Base-by-base conservation (phyloP, 371 early-diverging fungal genomes). In the Haplosporangium sp. region DNA sequence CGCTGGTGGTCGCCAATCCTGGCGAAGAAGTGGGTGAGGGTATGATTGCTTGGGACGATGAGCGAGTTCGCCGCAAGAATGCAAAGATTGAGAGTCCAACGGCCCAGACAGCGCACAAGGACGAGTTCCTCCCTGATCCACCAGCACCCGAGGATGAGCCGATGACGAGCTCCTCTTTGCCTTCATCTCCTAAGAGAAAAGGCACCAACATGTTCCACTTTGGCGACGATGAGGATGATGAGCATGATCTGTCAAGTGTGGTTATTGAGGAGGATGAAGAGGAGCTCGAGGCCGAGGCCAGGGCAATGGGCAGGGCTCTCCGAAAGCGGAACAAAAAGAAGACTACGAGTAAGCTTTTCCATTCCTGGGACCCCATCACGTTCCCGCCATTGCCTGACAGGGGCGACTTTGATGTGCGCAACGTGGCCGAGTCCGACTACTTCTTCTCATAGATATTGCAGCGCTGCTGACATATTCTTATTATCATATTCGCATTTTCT, bases 341-440 rank as follows among this genome's bases (percentile, higher is more conserved):
- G 62, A 20, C 57, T 1, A 41, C 36, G 40, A 76, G 79, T 43
- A 83, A 81, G 67, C 74, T 83, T 55, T 76, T 83, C 38, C 80
- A 87, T 41, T 76, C 83, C 12, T 95, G 94, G 94, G 88, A 87
- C 6, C 86, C 88, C 37, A 77, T 97, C 53, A 86, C 83, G 41
- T 90, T 97, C 66, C 85, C 90, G 5, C 90, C 90, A 16, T 72
- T 97, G 59, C 98, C 98, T 9, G 73, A 77, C 12, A 86, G 89
- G 51, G 98, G 98, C 59, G 88, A 92, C 29, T 95, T 98, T 83
- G 91, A 96, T 74, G 86, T 98, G 57, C 77, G 85, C 45, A 75
- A 87, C 67, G 97, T 98, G 6, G 86, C 84, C 61, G 86, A 93
- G 47, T 93, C 94, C 56, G 86, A 84, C 29, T 98, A 98, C 85